Evolutionary conservation across 2,329 filamentous ascomycete genomes (phyloP).

Genomic region (Trichoderma sp.): DNA sequence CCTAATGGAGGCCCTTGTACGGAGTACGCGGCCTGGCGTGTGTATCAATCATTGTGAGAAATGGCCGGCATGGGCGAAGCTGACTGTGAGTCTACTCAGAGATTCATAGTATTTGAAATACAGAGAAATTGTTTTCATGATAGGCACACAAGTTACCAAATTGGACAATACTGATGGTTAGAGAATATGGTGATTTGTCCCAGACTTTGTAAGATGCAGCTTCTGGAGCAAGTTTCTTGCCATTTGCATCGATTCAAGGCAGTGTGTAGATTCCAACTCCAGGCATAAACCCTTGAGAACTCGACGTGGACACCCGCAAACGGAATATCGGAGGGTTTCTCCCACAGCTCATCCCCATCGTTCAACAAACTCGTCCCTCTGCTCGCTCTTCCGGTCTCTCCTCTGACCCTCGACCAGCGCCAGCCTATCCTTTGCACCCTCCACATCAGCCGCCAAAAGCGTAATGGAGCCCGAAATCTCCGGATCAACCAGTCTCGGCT

Average conservation of each 20-base stretch:
- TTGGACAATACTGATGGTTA: too few relatives aligned
- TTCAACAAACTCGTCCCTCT: conserved; percentile 49
- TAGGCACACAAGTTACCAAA: too few relatives aligned
- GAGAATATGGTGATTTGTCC: background rate
- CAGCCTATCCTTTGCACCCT: conserved; percentile 43
- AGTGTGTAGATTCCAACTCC: too few relatives aligned
- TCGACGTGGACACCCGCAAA: background rate
- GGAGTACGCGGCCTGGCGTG: background rate
- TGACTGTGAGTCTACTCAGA: too few relatives aligned
- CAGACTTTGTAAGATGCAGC: background rate
- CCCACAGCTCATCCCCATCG: conserved; percentile 34
- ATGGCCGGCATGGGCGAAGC: too few relatives aligned
- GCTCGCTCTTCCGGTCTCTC: conserved; percentile 45
- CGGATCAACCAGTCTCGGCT: conserved; percentile 54
- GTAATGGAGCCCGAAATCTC: conserved; percentile 55
- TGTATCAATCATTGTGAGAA: background rate
- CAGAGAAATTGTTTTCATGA: too few relatives aligned
- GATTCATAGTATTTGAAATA: too few relatives aligned
- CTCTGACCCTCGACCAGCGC: conserved; percentile 42
- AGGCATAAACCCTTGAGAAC: background rate
- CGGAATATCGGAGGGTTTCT: background rate
- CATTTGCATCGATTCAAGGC: too few relatives aligned
- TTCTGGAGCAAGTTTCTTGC: too few relatives aligned
- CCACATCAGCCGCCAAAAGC: conserved; percentile 49
- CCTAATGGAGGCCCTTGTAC: background rate